Percentiles rank a stretch among this genome's conserved stretches.
These are phyloP conservation scores for Strobilomyces echinocephalus DNA, from an alignment of 768 basidiomycete genomes.

Conservation along the genomic window DNA sequence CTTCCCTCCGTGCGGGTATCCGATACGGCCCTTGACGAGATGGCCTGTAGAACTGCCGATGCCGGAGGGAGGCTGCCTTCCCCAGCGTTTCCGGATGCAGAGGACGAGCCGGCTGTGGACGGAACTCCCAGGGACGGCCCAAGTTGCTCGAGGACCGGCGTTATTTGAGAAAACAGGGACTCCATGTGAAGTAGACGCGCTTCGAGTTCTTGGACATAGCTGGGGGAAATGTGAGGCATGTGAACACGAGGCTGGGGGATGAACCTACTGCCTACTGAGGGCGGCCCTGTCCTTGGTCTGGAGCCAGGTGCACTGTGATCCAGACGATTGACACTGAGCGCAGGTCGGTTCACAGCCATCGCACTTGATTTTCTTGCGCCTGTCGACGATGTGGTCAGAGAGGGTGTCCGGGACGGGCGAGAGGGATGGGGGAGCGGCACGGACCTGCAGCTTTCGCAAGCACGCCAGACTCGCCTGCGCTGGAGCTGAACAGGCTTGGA, in stretches of 20 bases:
- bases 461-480: constrained; percentile 78
- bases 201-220: constrained; percentile 90
- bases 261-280: constrained; percentile 80
- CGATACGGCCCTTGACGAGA: constrained; percentile 36
- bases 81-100: constrained; percentile 9
- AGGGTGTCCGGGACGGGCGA: constrained; percentile 14
- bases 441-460: constrained; percentile 85
- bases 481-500: constrained; percentile 74
- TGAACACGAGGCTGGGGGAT: neutral
- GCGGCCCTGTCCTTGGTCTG: constrained; percentile 91
- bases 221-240: constrained; percentile 29
- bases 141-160: constrained; percentile 72
- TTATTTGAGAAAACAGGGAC: constrained; percentile 74
- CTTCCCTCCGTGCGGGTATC: constrained; percentile 31
- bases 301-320: constrained; percentile 80
- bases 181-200: constrained; percentile 86
- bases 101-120: constrained; percentile 31
- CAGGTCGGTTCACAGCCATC: constrained; percentile 85
- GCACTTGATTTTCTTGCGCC: constrained; percentile 92
- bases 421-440: constrained; percentile 26
- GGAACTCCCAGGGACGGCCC: constrained; percentile 50
- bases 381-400: constrained; percentile 30
- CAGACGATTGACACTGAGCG: constrained; percentile 71
- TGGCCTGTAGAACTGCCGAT: constrained; percentile 31
- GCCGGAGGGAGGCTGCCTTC: constrained; percentile 22